phyloP scores from a whole-genome alignment of 139 green algal genomes.

The Astrephomene gubernaculifera region DNA sequence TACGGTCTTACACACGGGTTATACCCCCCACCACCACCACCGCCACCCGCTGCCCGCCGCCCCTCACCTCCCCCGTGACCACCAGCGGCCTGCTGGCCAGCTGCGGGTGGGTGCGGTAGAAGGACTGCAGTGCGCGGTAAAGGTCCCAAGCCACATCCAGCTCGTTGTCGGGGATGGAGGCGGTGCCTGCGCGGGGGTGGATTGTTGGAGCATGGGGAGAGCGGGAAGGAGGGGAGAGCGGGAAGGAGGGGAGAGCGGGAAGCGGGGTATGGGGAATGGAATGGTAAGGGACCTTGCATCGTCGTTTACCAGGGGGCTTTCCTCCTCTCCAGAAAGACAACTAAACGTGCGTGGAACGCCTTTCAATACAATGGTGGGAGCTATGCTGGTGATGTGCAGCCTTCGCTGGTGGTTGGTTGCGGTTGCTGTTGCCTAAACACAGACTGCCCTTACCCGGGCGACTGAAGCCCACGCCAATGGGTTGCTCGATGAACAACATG shows the following conservation, averaged over 20 bases:
- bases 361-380: no score
- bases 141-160: slow-evolving; percentile 59
- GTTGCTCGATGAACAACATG: slow-evolving; percentile 68
- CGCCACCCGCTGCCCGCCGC: neutral
- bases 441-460: slow-evolving; percentile 24
- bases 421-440: no score
- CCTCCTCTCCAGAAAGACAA: no score
- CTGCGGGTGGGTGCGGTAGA: slow-evolving; percentile 46
- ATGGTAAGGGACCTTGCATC: no score
- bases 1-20: neutral
- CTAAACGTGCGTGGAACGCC: no score
- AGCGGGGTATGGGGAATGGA: neutral
- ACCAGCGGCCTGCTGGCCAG: slow-evolving; percentile 45
- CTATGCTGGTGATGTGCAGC: no score
- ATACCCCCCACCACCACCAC: neutral
- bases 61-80: neutral
- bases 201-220: neutral
- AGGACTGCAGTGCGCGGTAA: slow-evolving; percentile 60
- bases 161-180: slow-evolving; percentile 61
- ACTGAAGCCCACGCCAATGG: slow-evolving; percentile 65
- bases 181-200: slow-evolving; percentile 41
- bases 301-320: no score
- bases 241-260: neutral
- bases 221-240: neutral
- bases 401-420: no score